Evolutionary conservation across 1,284 basidiomycete genomes (phyloP), one percentile per base, ranked within the genome.

Genomic region (Butyriboletus regius): DNA sequence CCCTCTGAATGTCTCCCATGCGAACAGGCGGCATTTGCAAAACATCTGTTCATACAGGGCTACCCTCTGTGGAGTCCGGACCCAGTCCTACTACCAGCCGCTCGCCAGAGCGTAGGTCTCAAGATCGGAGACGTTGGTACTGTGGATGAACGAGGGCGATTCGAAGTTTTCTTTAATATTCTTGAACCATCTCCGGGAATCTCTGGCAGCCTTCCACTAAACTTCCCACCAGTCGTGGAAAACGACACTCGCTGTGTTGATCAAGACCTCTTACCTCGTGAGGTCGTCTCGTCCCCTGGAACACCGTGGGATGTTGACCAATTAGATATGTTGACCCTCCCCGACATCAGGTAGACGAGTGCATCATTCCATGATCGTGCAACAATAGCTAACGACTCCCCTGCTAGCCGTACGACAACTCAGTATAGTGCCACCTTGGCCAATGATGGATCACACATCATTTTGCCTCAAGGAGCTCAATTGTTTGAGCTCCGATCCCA

Each of bases 61-160:
- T 50, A 51, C 14, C 49, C 51, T 13, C 12, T 48, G 14, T 53
- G 50, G 35, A 53, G 15, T 22, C 51, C 51, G 1, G 51, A 53
- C 12, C 44, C 51, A 54, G 46, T 24, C 24, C 10, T 37, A 10
- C 12, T 48, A 7, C 46, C 43, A 9, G 15, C 4, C 7, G 13
- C 7, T 20, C 9, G 2, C 12, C 24, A 38, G 20, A 14, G 12
- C 7, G 22, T 20, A 1, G 51, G 51, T 4, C 38, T 53, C 20
- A 22, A 31, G 5, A 47, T 53, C 9, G 50, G 51, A 22, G 51
- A 53, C 7, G 51, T 53, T 10, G 51, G 50, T 1, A 28, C 20
- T 13, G 41, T 53, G 9, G 36, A 53, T 24, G 36, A 53, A 1
- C 20, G 20, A 14, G 52, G 40, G 10, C 28, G 28, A 4, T 54